A percentile compares a stretch with the other conserved stretches of the same genome.
phyloP scores from a whole-genome alignment of 495 filamentous ascomycete genomes.

The Penicillium ucsense region DNA sequence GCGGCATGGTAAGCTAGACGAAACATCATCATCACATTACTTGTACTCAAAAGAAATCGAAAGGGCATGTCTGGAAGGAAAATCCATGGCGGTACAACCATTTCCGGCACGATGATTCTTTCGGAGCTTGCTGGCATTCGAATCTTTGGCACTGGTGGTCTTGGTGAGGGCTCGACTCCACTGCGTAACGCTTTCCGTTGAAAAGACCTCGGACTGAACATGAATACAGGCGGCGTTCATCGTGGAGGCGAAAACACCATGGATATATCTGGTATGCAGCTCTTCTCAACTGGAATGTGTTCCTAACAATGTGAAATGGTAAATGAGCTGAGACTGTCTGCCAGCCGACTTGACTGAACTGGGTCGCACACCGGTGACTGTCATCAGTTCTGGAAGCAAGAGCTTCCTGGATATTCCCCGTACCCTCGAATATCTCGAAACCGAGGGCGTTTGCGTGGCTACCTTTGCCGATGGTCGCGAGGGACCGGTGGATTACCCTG shows the following conservation, averaged over 20 bases:
- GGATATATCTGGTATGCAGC: slow-evolving; percentile 61
- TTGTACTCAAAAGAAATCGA: background rate
- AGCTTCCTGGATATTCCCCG: slow-evolving; percentile 88
- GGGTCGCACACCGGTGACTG: slow-evolving; percentile 80
- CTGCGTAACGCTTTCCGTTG: no score
- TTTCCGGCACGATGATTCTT: slow-evolving; percentile 86
- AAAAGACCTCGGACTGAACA: background rate
- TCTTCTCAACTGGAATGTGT: background rate
- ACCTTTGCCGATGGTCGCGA: slow-evolving; percentile 77
- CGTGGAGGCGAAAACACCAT: slow-evolving; percentile 74
- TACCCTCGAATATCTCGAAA: slow-evolving; percentile 91
- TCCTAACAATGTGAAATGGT: background rate
- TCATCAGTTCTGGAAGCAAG: slow-evolving; percentile 86
- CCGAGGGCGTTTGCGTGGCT: slow-evolving; percentile 75
- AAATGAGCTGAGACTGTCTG: background rate
- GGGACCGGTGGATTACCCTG: slow-evolving; percentile 68
- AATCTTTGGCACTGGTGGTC: slow-evolving; percentile 78
- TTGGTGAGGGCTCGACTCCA: slow-evolving; percentile 19
- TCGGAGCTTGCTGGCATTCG: slow-evolving; percentile 81
- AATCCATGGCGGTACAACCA: slow-evolving; percentile 83
- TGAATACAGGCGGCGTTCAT: slow-evolving; percentile 77
- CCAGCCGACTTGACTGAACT: slow-evolving; percentile 86
- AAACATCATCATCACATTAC: background rate
- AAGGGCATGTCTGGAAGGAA: slow-evolving; percentile 54
- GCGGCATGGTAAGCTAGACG: slow-evolving; percentile 58